Percentiles rank a stretch among this genome's conserved stretches.
phyloP scores from a whole-genome alignment of 306 rosid genomes.

The Hippophae rhamnoides region DNA sequence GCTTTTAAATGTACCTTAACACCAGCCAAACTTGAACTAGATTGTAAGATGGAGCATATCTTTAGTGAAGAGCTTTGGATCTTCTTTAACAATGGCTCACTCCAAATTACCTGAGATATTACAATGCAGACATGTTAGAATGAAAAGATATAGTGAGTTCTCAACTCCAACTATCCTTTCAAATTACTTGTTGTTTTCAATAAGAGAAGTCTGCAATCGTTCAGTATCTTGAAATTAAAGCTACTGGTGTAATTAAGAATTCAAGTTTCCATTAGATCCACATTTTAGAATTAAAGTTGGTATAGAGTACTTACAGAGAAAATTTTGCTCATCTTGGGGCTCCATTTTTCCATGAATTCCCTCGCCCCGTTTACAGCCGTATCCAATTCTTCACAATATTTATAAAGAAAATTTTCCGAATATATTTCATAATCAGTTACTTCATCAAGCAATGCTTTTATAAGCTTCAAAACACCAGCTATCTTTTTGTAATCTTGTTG shows the following conservation, averaged over 20 bases:
- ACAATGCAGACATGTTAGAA: conserved; percentile 11
- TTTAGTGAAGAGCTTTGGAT: conserved; percentile 40
- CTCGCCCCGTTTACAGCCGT: conserved; percentile 51
- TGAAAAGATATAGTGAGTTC: not conserved
- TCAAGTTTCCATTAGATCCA: not conserved
- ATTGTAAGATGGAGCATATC: conserved; percentile 41
- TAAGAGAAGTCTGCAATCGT: conserved; percentile 1
- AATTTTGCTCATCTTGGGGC: conserved; percentile 68
- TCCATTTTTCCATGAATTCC: conserved; percentile 70
- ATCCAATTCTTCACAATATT: conserved; percentile 74
- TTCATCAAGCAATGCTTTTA: conserved; percentile 77
- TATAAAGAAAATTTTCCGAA: conserved; percentile 39
- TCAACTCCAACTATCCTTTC: not conserved
- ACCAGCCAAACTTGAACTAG: conserved; percentile 37
- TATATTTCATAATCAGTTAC: conserved; percentile 39
- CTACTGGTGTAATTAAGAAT: not conserved
- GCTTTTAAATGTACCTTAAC: conserved; percentile 42
- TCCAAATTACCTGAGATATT: conserved; percentile 48
- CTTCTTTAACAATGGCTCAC: conserved; percentile 56
- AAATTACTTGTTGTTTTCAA: not conserved
- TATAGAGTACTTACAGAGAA: conserved; percentile 44
- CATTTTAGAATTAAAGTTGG: not conserved
- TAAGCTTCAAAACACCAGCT: conserved; percentile 53
- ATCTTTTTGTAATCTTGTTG: conserved; percentile 52
- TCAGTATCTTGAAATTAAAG: not conserved